Evolutionary conservation across 768 basidiomycete genomes (phyloP).

Genomic region (Amanita rimosa): DNA sequence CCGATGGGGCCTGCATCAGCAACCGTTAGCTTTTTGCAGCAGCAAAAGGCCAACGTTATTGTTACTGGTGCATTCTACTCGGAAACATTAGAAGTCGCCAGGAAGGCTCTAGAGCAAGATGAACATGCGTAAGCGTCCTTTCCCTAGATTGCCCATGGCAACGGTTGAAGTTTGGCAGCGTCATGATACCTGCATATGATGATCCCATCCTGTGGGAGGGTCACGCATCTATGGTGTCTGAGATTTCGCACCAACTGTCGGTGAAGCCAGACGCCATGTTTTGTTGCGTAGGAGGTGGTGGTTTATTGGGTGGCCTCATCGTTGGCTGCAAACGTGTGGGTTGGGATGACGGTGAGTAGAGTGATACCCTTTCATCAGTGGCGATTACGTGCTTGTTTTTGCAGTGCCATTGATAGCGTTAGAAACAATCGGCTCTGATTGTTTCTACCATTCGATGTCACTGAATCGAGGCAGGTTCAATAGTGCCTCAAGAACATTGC

Average conservation of each 20-base stretch:
- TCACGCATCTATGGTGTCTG: constrained; percentile 62
- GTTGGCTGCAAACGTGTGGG: constrained; percentile 49
- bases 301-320: constrained; percentile 60
- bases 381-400: background rate
- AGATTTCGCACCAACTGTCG: constrained; percentile 45
- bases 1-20: constrained; percentile 39
- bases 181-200: constrained; percentile 66
- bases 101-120: constrained; percentile 29
- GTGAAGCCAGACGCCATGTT: constrained; percentile 59
- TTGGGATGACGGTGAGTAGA: constrained; percentile 56
- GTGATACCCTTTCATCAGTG: background rate
- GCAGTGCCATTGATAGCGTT: constrained; percentile 56
- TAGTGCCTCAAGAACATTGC: constrained; percentile 19
- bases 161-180: constrained; percentile 21
- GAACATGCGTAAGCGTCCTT: constrained; percentile 36
- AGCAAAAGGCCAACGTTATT: constrained; percentile 47
- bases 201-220: constrained; percentile 64
- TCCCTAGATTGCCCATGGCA: background rate
- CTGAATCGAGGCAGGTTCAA: constrained; percentile 35
- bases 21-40: constrained; percentile 38
- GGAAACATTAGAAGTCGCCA: constrained; percentile 44
- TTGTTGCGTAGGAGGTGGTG: constrained; percentile 70
- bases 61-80: constrained; percentile 47
- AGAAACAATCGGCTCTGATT: constrained; percentile 64
- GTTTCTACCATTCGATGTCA: constrained; percentile 62